Evolutionary conservation across 371 early-diverging fungal species (phyloP), one percentile per base, ranked within the genome.

Genomic region (Lichtheimia ornata): DNA sequence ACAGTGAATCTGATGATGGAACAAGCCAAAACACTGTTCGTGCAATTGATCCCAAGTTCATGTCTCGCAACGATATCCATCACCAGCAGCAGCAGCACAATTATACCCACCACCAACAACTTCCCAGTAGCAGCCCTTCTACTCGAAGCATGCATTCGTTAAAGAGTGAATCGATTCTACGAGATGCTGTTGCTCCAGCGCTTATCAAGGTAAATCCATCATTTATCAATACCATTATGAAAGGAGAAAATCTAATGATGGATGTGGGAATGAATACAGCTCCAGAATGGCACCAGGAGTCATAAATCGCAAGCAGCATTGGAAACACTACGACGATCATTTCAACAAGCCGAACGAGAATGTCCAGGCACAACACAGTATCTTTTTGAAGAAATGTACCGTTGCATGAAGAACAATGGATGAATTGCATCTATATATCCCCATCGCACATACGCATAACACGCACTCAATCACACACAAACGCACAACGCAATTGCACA

Each of bases 341-440:
- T 88, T 58, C 81, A 84, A 27, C 71, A 74, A 40, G 88, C 82
- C 14, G 88, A 88, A 55, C 67, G 80, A 13, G 87, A 87, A 64
- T 77, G 79, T 52, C 88, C 88, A 6, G 87, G 87, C 12, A 75
- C 84, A 30, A 70, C 84, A 4, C 78, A 83, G 53, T 59, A 72
- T 43, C 73, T 88, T 53, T 77, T 85, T 68, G 79, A 84, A 62
- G 86, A 83, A 56, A 69, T 69, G 47, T 63, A 51, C 41, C 56
- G 57, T 20, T 63, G 57, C 27, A 12, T 63, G 51, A 56, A 57
- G 28, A 63, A 56, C 30, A 53, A 41, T 35, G 49, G 56, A 22
- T 59, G 51, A 51, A 40, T 9, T 0, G 2, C 35, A 35, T 35
- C 11, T 5, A 35, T 35, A 35, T 35, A 35, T 35, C 35, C 27